A percentile compares a stretch with the other conserved stretches of the same genome.
Conservation (phyloP, 306 rosid species). For the cucumber (Cucumis sativus) region Cucumber_9930_V3 NC_026660.2:8929001-8929500, state of each 20-base stretch:
- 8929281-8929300: neutral
- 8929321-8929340: neutral
- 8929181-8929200: conserved; percentile 83
- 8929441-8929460: neutral
- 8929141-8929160: conserved; percentile 87
- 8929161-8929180: conserved; percentile 80
- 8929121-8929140: conserved; percentile 94
- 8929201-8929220: conserved; percentile 93
- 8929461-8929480: neutral
- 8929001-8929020: neutral
- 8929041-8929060: neutral
- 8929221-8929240: conserved; percentile 98
- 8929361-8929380: neutral
- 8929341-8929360: neutral
- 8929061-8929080: neutral
- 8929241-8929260: conserved; percentile 59
- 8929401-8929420: neutral
- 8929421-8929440: neutral
- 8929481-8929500: neutral
- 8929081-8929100: neutral
- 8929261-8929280: neutral
- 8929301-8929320: neutral
- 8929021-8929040: neutral
- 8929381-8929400: too few relatives aligned
- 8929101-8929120: conserved; percentile 76